Conservation (phyloP, 1,284 basidiomycete genomes). For the Ustilago curta region DNA sequence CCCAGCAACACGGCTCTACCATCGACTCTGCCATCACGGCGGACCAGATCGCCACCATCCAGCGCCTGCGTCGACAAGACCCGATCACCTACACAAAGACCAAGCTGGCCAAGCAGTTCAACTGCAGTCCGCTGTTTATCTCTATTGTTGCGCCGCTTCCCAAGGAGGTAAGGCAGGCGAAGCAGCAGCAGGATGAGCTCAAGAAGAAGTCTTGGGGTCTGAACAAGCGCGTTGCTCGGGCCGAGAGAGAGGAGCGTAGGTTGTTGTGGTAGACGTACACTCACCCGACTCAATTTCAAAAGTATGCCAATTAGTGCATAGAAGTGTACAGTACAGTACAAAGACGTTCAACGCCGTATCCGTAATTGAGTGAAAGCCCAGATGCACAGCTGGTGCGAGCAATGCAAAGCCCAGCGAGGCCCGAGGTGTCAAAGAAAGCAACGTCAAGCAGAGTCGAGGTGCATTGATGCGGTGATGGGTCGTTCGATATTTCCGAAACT, state of each 20-base stretch:
- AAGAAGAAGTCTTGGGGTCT: conserved; percentile 56
- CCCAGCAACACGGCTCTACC: not conserved
- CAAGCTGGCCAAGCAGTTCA: conserved; percentile 57
- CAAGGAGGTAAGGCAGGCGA: conserved; percentile 45
- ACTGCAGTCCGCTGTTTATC: conserved; percentile 60
- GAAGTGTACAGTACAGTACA: no score
- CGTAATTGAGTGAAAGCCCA: no score
- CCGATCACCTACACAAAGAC: conserved; percentile 54
- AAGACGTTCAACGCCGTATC: no score
- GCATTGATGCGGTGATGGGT: no score
- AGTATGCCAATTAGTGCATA: no score
- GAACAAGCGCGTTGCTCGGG: conserved; percentile 58
- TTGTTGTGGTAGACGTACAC: conserved; percentile 40
- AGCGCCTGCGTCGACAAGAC: conserved; percentile 52
- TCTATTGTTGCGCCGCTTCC: conserved; percentile 62
- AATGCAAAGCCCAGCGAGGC: no score
- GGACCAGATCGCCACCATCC: conserved; percentile 60
- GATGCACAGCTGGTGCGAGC: no score
- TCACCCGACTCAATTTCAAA: not conserved
- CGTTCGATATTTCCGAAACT: no score
- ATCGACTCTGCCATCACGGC: conserved; percentile 29
- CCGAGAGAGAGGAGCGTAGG: conserved; percentile 54
- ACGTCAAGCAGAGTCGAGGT: no score
- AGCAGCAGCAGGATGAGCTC: conserved; percentile 45
- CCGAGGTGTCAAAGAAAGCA: no score